Base-by-base conservation (phyloP, 179 eudicot genomes). In the Amaranthus tricolor region DNA sequence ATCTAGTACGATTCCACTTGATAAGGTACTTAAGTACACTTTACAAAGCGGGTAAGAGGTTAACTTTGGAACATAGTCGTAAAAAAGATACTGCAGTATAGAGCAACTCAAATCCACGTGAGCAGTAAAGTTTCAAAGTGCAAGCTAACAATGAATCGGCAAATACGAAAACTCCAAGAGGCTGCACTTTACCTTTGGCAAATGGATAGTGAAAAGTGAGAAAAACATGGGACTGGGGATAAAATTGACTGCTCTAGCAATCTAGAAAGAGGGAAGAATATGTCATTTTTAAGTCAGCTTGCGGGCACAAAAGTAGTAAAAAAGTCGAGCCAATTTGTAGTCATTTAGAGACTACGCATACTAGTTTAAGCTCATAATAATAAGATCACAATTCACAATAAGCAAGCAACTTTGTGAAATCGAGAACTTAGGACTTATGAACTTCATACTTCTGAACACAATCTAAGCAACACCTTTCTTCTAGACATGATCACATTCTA, bases 371-470 rank as follows among this genome's bases (percentile, higher is more conserved):
- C 40, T 49, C 11, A 19, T 48, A 1, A 19, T 10, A 17, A n/a
- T 17, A 61, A 66, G 16, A 10, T 11, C 9, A 51, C 48, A 68
- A 13, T 50, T 31, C 19, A 68, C 44, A 11, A 53, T 17, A 68
- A 52, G 53, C 45, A 68, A 52, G 53, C 40, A 48, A 5, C 54
- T 54, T 54, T n/a, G 9, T 16, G 62, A 17, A 57, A 59, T 60
- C 65, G 16, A 59, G 79, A 68, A n/a, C 69, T 17, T 11, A 16
- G 43, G n/a, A n/a, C 54, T 10, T 24, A 51, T 24, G 44, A 62
- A 21, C 19, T 49, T 16, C 58, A 76, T n/a, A 51, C 19, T 16
- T 40, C 13, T 14, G 51, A 24, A 4, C 58, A 50, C 69, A 51
- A 62, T 15, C 67, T 24, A 31, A 21, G 45, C 68, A 49, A 62